Evolutionary conservation across 805 yeast genomes (phyloP), one percentile per base, ranked within the genome.

Genomic region (Dipodascopsis tothii): DNA sequence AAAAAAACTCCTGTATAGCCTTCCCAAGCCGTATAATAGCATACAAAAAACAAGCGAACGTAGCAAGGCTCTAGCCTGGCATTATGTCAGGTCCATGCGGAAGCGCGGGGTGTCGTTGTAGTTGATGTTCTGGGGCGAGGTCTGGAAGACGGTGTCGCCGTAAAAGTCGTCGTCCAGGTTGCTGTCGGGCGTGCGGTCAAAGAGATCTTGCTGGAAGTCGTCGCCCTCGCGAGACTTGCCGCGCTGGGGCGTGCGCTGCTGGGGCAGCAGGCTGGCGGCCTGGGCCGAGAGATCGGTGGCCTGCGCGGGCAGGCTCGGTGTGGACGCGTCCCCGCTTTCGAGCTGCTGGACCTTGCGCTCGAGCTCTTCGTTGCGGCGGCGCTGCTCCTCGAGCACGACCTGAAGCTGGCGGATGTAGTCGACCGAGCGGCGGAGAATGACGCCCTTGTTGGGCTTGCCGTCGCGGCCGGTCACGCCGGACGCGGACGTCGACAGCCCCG

Each of bases 391-490:
- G 11, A 43, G 37, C 9, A 37, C 41, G 6, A 33, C 27, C 30
- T 49, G 50, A 18, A 43, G 44, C 27, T 80, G 81, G 5, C 62
- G 68, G 37, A 87, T 77, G 61, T 88, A 87, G 38, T 84, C 94
- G 18, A 87, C 94, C 1, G 94, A 75, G 56, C 79, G 77, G 54
- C 76, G 74, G 47, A 87, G 69, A 39, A 85, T 83, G 3, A 83
- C 78, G 21, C 88, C 80, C 64, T 87, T 87, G 60, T 86, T 84
- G 1, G 95, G 90, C 59, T 81, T 82, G 2, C 79, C 70, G 51
- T 84, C 92, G 37, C 60, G 56, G 21, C 56, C 57, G 17, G 45
- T 21, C 9, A 50, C 54, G 17, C 58, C 32, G 22, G 50, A 35
- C n/a, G 35, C 33, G 17, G 43, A 11, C 9, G 45, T 41, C 11